Percentiles rank a stretch among this genome's conserved stretches.
Conservation (phyloP, 768 basidiomycete species). For the Lactarius quietus region DNA sequence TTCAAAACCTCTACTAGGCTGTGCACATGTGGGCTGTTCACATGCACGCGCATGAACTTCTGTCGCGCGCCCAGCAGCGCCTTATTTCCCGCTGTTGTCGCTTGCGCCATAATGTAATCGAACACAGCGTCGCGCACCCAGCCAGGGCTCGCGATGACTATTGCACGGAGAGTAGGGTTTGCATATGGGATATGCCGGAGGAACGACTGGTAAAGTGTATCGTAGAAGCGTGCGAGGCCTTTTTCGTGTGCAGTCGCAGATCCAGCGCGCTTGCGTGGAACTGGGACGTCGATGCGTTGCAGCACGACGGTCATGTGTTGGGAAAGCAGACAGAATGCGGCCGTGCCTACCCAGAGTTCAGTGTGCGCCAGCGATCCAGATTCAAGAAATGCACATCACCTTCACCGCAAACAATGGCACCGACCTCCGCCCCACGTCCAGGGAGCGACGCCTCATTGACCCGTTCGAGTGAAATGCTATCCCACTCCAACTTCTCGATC, state of each 20-base stretch:
- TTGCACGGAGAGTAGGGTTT: conserved; percentile 68
- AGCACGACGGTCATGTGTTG: conserved; percentile 95
- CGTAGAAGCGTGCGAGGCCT: conserved; percentile 79
- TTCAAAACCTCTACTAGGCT: conserved; percentile 91
- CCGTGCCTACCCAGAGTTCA: conserved; percentile 49
- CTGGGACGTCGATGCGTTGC: conserved; percentile 82
- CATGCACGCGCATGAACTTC: conserved; percentile 87
- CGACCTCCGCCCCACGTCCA: conserved; percentile 95
- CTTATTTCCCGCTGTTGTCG: conserved; percentile 78
- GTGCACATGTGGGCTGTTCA: conserved; percentile 93
- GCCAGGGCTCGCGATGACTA: conserved; percentile 95
- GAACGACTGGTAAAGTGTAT: conserved; percentile 81
- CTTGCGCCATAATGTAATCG: conserved; percentile 80
- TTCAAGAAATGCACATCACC: conserved; percentile 39
- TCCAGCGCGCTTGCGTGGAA: conserved; percentile 87
- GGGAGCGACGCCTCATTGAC: conserved; percentile 87
- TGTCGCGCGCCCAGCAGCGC: conserved; percentile 69
- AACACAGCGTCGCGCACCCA: conserved; percentile 90
- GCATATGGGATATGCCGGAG: conserved; percentile 86
- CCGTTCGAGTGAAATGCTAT: conserved; percentile 77
- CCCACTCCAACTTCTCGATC: conserved; percentile 93
- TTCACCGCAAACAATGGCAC: conserved; percentile 94
- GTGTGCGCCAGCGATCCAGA: not conserved
- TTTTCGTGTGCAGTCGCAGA: conserved; percentile 88
- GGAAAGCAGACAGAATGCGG: conserved; percentile 90